phyloP scores from a whole-genome alignment of 106 monocot genomes.

The Allium cepa region DNA sequence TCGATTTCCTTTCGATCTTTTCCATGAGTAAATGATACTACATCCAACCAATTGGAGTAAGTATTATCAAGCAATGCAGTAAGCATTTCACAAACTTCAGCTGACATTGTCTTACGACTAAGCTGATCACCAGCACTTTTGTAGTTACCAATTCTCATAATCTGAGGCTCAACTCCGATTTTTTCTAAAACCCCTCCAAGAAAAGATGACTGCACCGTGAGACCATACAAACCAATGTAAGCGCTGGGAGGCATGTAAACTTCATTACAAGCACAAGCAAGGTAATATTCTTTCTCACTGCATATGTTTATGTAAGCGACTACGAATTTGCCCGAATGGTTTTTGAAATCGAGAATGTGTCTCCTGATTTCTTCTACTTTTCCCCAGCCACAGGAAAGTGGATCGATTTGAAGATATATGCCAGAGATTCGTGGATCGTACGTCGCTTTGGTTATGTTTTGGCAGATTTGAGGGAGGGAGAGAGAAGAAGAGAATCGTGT shows the following conservation, averaged over 20 bases:
- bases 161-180: slow-evolving; percentile 80
- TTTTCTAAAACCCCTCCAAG: slow-evolving; percentile 87
- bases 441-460: slow-evolving; percentile 83
- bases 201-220: slow-evolving; percentile 73
- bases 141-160: slow-evolving; percentile 82
- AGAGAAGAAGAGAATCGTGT: slow-evolving; percentile 58
- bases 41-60: slow-evolving; percentile 86
- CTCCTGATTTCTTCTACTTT: slow-evolving; percentile 94
- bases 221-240: slow-evolving; percentile 78
- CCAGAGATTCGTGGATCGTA: slow-evolving; percentile 95
- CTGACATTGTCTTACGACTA: slow-evolving; percentile 66
- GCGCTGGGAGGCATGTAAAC: slow-evolving; percentile 82
- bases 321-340: slow-evolving; percentile 65
- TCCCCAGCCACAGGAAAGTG: slow-evolving; percentile 91
- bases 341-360: slow-evolving; percentile 75
- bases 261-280: slow-evolving; percentile 91
- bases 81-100: slow-evolving; percentile 86
- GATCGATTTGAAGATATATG: slow-evolving; percentile 90
- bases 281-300: slow-evolving; percentile 93
- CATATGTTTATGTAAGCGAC: slow-evolving; percentile 74
- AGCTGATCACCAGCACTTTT: slow-evolving; percentile 90
- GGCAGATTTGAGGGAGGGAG: slow-evolving; percentile 92
- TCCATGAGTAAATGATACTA: slow-evolving; percentile 65
- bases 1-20: slow-evolving; percentile 73
- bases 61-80: slow-evolving; percentile 80